Conservation (phyloP, 805 yeast genomes). For the Candida corydali region DNA sequence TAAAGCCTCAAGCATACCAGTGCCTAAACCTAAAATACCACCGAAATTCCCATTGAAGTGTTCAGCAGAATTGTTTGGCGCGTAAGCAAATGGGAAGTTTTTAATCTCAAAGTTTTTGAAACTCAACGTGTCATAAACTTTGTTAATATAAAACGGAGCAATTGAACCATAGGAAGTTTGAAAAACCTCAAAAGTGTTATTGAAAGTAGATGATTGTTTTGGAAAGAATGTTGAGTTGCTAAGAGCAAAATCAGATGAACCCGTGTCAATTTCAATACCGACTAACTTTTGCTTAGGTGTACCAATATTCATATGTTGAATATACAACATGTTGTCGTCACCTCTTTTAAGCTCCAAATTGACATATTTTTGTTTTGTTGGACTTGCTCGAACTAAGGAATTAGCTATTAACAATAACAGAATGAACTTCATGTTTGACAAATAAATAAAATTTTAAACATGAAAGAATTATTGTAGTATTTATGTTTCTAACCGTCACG, state of each 20-base stretch:
- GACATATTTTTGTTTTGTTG: constrained; percentile 2
- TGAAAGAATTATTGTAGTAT: no score
- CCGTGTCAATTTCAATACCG: constrained; percentile 12
- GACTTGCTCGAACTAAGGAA: background rate
- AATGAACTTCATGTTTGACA: background rate
- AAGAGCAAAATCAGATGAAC: constrained; percentile 13
- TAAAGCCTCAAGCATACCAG: constrained; percentile 10
- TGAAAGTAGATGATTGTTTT: constrained; percentile 8
- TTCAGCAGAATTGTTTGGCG: background rate
- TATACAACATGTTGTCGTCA: constrained; percentile 9
- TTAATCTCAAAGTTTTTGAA: constrained; percentile 1
- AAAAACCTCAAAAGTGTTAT: constrained; percentile 5
- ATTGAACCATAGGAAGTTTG: constrained; percentile 1
- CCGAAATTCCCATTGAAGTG: constrained; percentile 2
- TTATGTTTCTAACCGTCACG: no score
- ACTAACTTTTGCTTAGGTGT: constrained; percentile 11
- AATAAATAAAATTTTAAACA: no score
- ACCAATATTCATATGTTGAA: constrained; percentile 12
- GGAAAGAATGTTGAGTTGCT: constrained; percentile 1
- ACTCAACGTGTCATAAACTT: constrained; percentile 4
- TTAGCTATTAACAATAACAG: background rate
- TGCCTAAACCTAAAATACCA: constrained; percentile 18
- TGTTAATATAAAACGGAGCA: background rate
- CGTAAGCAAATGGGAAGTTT: constrained; percentile 1
- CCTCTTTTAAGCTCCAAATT: constrained; percentile 4